phyloP scores from a whole-genome alignment of 2,329 filamentous ascomycete species.

The Microdochium bolleyi region DNA sequence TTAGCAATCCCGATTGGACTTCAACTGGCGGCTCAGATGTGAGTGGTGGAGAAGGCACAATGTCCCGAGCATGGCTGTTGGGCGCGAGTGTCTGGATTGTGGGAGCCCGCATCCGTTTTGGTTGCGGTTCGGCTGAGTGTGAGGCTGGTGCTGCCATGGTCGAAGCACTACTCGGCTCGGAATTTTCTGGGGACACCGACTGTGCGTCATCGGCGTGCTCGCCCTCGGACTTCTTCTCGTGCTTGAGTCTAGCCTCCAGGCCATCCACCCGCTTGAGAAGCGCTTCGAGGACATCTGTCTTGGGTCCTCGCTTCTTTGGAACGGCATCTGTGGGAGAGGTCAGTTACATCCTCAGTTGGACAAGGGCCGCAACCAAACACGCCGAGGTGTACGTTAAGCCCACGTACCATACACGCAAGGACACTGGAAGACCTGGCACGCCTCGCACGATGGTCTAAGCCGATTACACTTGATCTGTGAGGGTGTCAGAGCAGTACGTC shows the following conservation, averaged over 20 bases:
- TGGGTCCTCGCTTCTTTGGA: conserved; percentile 83
- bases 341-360: too few species aligned
- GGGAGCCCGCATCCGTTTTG: conserved; percentile 31
- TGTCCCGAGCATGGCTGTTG: conserved; percentile 20
- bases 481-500: conserved; percentile 3
- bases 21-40: conserved; percentile 35
- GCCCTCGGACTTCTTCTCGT: conserved; percentile 43
- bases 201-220: conserved; percentile 26
- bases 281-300: conserved; percentile 82
- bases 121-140: conserved; percentile 23
- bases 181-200: conserved; percentile 16
- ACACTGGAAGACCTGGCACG: conserved; percentile 83
- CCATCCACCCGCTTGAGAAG: conserved; percentile 79
- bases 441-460: conserved; percentile 75
- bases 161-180: conserved; percentile 8
- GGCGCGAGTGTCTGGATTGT: conserved; percentile 20
- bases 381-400: too few species aligned
- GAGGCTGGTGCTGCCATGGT: conserved; percentile 14
- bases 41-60: conserved; percentile 32
- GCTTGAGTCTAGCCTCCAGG: conserved; percentile 70
- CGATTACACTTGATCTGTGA: conserved; percentile 85
- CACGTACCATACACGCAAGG: conserved; percentile 76
- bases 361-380: too few species aligned
- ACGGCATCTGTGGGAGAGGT: conserved; percentile 60
- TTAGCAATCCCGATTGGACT: conserved; percentile 51